Evolutionary conservation across 495 filamentous ascomycete genomes (phyloP).

Genomic region (Hypoxylon intermedium): DNA sequence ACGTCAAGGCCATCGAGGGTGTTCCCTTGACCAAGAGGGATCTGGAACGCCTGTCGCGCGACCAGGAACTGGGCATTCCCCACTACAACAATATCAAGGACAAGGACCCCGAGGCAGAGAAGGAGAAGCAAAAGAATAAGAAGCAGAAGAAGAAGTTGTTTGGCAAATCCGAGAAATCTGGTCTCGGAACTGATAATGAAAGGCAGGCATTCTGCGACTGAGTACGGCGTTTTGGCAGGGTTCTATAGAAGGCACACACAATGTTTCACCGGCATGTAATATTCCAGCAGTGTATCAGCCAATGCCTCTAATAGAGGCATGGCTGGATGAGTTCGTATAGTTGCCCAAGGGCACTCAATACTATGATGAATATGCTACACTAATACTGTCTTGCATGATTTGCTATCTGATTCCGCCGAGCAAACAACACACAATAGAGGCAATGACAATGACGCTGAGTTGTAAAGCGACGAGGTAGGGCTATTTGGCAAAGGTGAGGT

Average conservation of each 20-base stretch:
- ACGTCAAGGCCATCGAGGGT: constrained; percentile 71
- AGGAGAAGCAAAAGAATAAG: constrained; percentile 38
- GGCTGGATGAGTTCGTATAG: not conserved
- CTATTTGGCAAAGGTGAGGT: not conserved
- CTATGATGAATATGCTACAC: too few relatives aligned
- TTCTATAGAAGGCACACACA: constrained; percentile 20
- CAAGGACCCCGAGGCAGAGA: constrained; percentile 54
- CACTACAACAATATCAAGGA: constrained; percentile 64
- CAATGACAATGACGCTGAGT: not conserved
- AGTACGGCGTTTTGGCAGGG: constrained; percentile 19
- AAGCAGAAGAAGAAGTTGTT: constrained; percentile 38
- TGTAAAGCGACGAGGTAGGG: not conserved
- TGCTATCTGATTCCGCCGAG: too few relatives aligned
- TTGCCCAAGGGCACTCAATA: too few relatives aligned
- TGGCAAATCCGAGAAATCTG: constrained; percentile 21
- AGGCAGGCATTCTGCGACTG: constrained; percentile 24
- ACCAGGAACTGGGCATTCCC: constrained; percentile 56
- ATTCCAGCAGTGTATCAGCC: not conserved
- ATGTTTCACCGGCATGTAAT: constrained; percentile 10
- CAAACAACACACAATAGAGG: too few relatives aligned
- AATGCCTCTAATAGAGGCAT: not conserved
- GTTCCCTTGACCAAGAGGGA: constrained; percentile 59
- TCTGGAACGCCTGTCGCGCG: constrained; percentile 50
- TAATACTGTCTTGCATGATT: too few relatives aligned
- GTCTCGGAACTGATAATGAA: constrained; percentile 23